Percentiles rank a stretch among this genome's conserved stretches.
Conservation (phyloP, 495 filamentous ascomycete species). For the Schizothecium vesticola region DNA sequence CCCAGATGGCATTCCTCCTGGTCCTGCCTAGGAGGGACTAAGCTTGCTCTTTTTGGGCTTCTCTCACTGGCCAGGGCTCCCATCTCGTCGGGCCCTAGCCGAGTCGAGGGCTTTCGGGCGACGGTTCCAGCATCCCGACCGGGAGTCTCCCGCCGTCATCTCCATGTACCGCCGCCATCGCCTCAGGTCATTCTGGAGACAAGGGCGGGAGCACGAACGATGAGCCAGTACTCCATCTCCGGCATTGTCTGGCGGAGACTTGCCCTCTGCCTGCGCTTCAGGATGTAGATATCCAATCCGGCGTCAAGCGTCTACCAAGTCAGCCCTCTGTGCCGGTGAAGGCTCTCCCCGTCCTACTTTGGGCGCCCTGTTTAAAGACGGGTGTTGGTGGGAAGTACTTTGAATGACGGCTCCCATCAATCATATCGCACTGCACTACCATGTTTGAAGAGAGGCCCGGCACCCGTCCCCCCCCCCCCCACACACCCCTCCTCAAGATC, state of each 20-base stretch:
- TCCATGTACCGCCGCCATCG: slow-evolving; percentile 17
- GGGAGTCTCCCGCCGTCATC: slow-evolving; percentile 16
- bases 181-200: slow-evolving; percentile 16
- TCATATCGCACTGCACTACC: slow-evolving; percentile 23
- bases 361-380: slow-evolving; percentile 4
- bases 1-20: background rate
- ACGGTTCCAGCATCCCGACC: slow-evolving; percentile 15
- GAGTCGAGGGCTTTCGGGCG: slow-evolving; percentile 4
- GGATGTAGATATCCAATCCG: slow-evolving; percentile 8
- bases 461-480: slow-evolving; percentile 17
- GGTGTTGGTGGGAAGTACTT: slow-evolving; percentile 21
- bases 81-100: slow-evolving; percentile 7
- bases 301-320: slow-evolving; percentile 9
- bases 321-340: background rate
- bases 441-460: slow-evolving; percentile 12
- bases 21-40: background rate
- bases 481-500: slow-evolving; percentile 23
- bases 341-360: slow-evolving; percentile 13
- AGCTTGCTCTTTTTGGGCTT: background rate
- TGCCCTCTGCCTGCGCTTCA: background rate
- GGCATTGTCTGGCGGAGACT: background rate
- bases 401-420: slow-evolving; percentile 21
- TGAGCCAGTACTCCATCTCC: background rate
- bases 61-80: background rate
- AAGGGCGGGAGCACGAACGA: slow-evolving; percentile 3